These are phyloP conservation scores for Lolium multiflorum DNA, from an alignment of 176 grass and related monocot genomes.

Conservation along the genomic window DNA sequence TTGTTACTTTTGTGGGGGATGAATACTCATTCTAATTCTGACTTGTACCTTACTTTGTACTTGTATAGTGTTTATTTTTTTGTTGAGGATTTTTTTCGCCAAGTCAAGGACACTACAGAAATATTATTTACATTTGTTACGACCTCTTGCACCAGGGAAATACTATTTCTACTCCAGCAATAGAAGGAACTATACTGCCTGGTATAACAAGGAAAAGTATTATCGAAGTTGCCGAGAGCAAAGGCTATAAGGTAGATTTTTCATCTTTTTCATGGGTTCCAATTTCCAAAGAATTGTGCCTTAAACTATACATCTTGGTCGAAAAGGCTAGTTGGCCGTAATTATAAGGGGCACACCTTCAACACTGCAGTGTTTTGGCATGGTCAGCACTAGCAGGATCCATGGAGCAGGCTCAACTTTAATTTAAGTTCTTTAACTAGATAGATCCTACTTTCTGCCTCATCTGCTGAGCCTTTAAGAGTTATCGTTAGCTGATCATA, in stretches of 20 bases:
- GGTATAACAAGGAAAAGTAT: constrained; percentile 92
- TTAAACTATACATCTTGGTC: too few relatives aligned
- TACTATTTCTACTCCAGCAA: constrained; percentile 71
- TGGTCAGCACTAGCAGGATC: too few relatives aligned
- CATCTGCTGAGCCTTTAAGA: too few relatives aligned
- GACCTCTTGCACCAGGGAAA: constrained; percentile 56
- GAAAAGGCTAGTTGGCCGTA: too few relatives aligned
- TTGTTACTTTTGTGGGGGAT: background rate
- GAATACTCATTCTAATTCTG: background rate
- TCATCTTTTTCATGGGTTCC: background rate
- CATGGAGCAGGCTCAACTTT: too few relatives aligned
- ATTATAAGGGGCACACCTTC: too few relatives aligned
- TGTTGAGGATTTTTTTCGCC: background rate
- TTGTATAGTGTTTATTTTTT: background rate
- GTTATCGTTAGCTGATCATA: background rate
- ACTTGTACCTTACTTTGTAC: background rate
- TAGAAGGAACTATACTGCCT: constrained; percentile 86
- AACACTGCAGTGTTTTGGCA: too few relatives aligned
- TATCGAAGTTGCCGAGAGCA: constrained; percentile 67
- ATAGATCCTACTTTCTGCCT: too few relatives aligned
- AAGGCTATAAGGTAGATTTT: constrained; percentile 65
- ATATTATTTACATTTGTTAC: background rate
- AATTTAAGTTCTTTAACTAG: too few relatives aligned
- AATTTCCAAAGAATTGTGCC: too few relatives aligned
- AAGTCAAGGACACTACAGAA: background rate